Base-by-base conservation (phyloP, 164 flowering plant species). In the Chimonanthus salicifolius region DNA sequence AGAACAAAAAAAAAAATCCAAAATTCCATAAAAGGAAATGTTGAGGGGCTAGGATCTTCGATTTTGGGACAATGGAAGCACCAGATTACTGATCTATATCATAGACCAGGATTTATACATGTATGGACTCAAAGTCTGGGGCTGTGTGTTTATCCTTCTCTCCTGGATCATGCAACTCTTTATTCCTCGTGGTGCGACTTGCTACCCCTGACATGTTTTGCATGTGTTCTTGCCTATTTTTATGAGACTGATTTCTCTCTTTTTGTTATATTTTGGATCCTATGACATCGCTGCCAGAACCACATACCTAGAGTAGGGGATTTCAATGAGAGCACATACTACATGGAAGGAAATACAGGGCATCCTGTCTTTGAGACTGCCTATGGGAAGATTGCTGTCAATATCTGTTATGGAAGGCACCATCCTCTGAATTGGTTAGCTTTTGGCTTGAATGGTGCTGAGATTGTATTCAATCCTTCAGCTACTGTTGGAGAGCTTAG, bases 401-500 rank as follows among this genome's bases (percentile, higher is more conserved):
- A 95, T 70, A 92, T 93, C 74, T 95, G 99, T 78, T 95, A 93
- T 76, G 99, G 99, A 64, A 92, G 98, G 84, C 99, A 95, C 80
- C 99, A 95, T 79, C 97, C 98, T 68, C 78, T 93, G 80, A 95
- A 95, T 73, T 93, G 99, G 99, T 73, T 95, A 73, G 99, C 97
- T n/a, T 95, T 95, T 81, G 97, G 98, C 64, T 82, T 95, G 81
- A 95, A 95, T 81, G 99, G 99, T 74, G 99, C 99, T 5, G 99
- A 92, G 83, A 95, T 95, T 76, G 97, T 95, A 70, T 95, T 95
- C 81, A 95, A 95, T 69, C 99, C 99, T 49, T 92, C 98, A 51
- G 99, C 99, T 49, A 95, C 99, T 58, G 97, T 95, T 79, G 99
- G 99, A 76, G 97, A 93, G 82, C 97, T 95, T 76, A 93, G 99